Evolutionary conservation across 2,329 filamentous ascomycete genomes (phyloP).

Genomic region (Helotiales sp.): DNA sequence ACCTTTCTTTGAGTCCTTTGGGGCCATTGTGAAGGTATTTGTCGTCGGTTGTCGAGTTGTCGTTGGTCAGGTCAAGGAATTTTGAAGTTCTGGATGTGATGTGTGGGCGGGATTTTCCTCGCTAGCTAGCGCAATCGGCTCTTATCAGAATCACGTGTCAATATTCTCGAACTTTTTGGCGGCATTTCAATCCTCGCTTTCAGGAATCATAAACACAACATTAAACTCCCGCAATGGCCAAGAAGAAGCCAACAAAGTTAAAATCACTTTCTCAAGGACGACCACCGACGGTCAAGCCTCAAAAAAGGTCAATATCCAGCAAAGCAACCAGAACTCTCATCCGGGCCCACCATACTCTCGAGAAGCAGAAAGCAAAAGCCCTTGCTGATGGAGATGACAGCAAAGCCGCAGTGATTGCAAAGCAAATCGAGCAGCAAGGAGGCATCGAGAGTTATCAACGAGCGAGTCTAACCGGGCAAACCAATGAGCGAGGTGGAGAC

Average conservation of each 20-base stretch:
- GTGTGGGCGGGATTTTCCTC: constrained; percentile 7
- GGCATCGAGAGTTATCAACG: constrained; percentile 68
- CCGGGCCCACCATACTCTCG: constrained; percentile 67
- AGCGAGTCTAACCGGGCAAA: constrained; percentile 71
- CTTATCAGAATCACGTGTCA: constrained; percentile 1
- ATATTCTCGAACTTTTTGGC: neutral
- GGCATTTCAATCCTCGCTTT: neutral
- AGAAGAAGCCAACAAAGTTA: constrained; percentile 49
- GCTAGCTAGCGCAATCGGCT: neutral
- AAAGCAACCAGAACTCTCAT: constrained; percentile 69
- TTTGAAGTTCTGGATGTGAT: constrained; percentile 15
- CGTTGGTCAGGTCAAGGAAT: constrained; percentile 21
- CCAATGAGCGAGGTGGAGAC: constrained; percentile 68
- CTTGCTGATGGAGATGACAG: constrained; percentile 56
- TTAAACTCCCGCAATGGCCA: constrained; percentile 48
- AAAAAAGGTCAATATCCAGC: constrained; percentile 61
- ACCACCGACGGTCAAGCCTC: constrained; percentile 56
- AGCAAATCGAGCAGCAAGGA: constrained; percentile 62
- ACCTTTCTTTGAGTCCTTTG: constrained; percentile 45
- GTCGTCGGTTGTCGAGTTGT: constrained; percentile 32
- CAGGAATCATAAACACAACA: neutral
- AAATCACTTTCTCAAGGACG: constrained; percentile 59
- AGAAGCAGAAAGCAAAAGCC: constrained; percentile 66
- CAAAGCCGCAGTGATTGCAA: constrained; percentile 52
- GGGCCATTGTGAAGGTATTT: constrained; percentile 41